These are phyloP conservation scores for Ceratobasidium sp. DNA, from an alignment of 1,284 basidiomycete genomes.

Conservation along the genomic window DNA sequence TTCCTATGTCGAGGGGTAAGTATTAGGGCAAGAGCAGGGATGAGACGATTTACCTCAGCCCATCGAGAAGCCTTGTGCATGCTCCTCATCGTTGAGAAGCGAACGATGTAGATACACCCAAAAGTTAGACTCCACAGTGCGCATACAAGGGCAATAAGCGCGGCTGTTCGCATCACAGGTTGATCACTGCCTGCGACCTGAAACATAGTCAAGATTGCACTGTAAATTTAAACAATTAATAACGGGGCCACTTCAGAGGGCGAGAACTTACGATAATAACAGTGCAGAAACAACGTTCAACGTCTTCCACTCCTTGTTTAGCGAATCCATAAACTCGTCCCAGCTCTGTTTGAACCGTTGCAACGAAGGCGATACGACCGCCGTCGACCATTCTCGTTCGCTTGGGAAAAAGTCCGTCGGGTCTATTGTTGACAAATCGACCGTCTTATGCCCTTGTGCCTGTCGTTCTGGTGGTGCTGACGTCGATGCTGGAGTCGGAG, in stretches of 20 bases:
- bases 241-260: neutral
- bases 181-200: conserved; percentile 71
- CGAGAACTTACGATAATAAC: conserved; percentile 67
- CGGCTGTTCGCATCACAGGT: conserved; percentile 72
- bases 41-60: conserved; percentile 68
- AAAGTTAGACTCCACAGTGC: conserved; percentile 78
- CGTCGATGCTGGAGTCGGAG: neutral
- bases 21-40: neutral
- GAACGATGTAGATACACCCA: conserved; percentile 79
- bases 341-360: conserved; percentile 71
- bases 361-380: conserved; percentile 44
- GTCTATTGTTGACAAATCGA: neutral
- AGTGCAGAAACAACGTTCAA: conserved; percentile 78
- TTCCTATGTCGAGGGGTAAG: conserved; percentile 60
- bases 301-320: conserved; percentile 80
- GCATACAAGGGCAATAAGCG: conserved; percentile 72
- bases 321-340: conserved; percentile 75
- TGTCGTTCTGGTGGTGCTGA: neutral
- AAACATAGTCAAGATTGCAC: conserved; percentile 78
- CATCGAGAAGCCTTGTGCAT: conserved; percentile 80
- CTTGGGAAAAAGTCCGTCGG: conserved; percentile 43
- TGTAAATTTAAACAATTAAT: conserved; percentile 52
- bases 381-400: conserved; percentile 45
- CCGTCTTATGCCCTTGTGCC: neutral
- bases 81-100: conserved; percentile 79